Base-by-base conservation (phyloP, 1,139 yeast species). In the Sugiyamaella sp. region DNA sequence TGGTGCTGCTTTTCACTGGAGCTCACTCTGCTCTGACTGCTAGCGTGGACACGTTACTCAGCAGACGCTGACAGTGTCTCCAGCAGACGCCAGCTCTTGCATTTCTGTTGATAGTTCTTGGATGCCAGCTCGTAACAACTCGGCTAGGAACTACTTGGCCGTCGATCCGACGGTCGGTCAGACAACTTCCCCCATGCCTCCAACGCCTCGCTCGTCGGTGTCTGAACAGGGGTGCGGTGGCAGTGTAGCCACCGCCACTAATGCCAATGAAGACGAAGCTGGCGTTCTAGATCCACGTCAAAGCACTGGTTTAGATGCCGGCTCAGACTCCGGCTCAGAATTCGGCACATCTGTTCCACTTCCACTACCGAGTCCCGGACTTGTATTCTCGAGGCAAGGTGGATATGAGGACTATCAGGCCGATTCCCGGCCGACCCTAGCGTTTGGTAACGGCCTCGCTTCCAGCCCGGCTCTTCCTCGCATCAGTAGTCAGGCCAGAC, bases 161-260 rank as follows among this genome's bases (percentile, higher is more conserved):
- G 24, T 19, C 37, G 32, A 43, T 27, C 46, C 12, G 35, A 20
- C 33, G 14, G 35, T 2, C 20, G 12, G 9, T n/a, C 3, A 16
- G 9, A 14, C 14, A 17, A 10, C 38, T 1, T 25, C 49, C 12
- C 27, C 50, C 17, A 46, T 46, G 50, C 50, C 44, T 2, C 44
- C 38, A 37, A 46, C 50, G 10, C 50, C 50, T 38, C 50, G 50
- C n/a, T 27, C 50, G 14, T 46, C 50, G 10, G 10, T 46, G 39
- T 46, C 50, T 4, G 44, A 46, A 19, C 44, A 38, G 14, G 50
- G 50, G 8, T 20, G 46, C 2, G 35, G n/a, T 35, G 42, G 49
- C 14, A n/a, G n/a, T n/a, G n/a, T n/a, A n/a, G n/a, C n/a, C n/a
- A n/a, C n/a, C n/a, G 5, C 17, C 29, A 29, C 16, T 4, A 12